Percentiles rank a stretch among this genome's conserved stretches.
Evolutionary conservation across 768 basidiomycete species (phyloP).

Genomic region (Termitomyces sp.): DNA sequence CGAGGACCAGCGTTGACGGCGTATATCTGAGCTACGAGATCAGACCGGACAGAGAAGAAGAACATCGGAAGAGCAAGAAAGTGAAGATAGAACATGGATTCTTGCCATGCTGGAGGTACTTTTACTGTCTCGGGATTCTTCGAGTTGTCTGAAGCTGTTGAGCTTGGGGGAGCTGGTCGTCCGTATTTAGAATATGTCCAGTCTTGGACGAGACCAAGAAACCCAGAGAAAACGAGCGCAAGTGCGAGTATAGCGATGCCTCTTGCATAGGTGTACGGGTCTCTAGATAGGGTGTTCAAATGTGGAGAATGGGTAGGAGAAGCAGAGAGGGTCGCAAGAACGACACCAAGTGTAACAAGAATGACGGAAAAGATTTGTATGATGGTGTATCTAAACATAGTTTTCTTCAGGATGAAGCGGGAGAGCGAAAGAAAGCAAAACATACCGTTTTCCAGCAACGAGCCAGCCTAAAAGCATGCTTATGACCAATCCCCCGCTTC

Average conservation of each 20-base stretch:
- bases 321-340: constrained; percentile 79
- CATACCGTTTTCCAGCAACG: constrained; percentile 59
- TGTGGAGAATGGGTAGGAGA: constrained; percentile 28
- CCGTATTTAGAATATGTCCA: constrained; percentile 58
- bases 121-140: neutral
- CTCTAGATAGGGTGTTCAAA: constrained; percentile 11
- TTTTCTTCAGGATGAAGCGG: neutral
- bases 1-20: constrained; percentile 38
- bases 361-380: constrained; percentile 72
- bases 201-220: constrained; percentile 85
- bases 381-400: constrained; percentile 48
- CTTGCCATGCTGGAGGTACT: constrained; percentile 58
- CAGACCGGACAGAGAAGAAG: constrained; percentile 50
- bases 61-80: constrained; percentile 80
- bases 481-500: constrained; percentile 82
- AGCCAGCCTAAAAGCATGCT: constrained; percentile 81
- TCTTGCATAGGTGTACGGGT: constrained; percentile 48
- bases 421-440: constrained; percentile 1
- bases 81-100: constrained; percentile 91
- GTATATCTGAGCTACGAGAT: constrained; percentile 45
- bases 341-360: constrained; percentile 77
- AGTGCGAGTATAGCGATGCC: constrained; percentile 74
- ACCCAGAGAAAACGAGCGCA: constrained; percentile 76
- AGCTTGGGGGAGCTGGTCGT: constrained; percentile 18
- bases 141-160: neutral